A percentile compares a stretch with the other conserved stretches of the same genome.
These are phyloP conservation scores for Aspergillus pseudonomiae DNA, from an alignment of 2,329 filamentous ascomycete species.

Conservation along the genomic window DNA sequence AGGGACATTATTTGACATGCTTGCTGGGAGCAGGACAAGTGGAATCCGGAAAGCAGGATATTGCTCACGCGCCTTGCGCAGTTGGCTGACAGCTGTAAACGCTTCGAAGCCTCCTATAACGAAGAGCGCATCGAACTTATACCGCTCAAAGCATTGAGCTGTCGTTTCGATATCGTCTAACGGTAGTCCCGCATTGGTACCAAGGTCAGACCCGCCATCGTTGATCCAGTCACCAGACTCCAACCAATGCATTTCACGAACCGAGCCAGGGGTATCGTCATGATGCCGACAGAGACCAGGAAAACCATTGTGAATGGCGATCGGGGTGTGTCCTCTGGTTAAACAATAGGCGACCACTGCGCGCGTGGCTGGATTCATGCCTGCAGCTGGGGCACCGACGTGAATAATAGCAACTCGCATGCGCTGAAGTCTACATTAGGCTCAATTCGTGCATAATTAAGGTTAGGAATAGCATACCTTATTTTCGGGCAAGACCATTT, in stretches of 20 bases:
- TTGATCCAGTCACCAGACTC: constrained; percentile 95
- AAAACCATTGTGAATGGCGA: constrained; percentile 96
- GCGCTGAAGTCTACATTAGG: constrained; percentile 56
- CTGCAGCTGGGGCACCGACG: constrained; percentile 92
- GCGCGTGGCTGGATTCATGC: constrained; percentile 96
- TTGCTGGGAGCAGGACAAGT: constrained; percentile 89
- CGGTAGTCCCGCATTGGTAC: constrained; percentile 92
- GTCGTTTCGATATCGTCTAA: constrained; percentile 82
- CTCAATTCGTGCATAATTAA: neutral
- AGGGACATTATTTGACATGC: constrained; percentile 97
- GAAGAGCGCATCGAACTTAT: constrained; percentile 89
- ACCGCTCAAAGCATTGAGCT: constrained; percentile 79
- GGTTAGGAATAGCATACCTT: constrained; percentile 57
- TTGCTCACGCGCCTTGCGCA: constrained; percentile 75
- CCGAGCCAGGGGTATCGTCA: constrained; percentile 79
- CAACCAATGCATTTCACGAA: constrained; percentile 86
- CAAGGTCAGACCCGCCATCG: constrained; percentile 95
- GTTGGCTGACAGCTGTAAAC: constrained; percentile 86
- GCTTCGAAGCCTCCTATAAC: constrained; percentile 95
- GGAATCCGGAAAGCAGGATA: constrained; percentile 91
- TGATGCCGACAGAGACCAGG: constrained; percentile 91
- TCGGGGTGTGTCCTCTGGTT: constrained; percentile 84
- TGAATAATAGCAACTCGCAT: constrained; percentile 97
- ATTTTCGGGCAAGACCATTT: constrained; percentile 67
- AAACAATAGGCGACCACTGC: constrained; percentile 92